Evolutionary conservation across 352 stramenopile genomes (phyloP).

Genomic region (Phytopythium kandeliae): DNA sequence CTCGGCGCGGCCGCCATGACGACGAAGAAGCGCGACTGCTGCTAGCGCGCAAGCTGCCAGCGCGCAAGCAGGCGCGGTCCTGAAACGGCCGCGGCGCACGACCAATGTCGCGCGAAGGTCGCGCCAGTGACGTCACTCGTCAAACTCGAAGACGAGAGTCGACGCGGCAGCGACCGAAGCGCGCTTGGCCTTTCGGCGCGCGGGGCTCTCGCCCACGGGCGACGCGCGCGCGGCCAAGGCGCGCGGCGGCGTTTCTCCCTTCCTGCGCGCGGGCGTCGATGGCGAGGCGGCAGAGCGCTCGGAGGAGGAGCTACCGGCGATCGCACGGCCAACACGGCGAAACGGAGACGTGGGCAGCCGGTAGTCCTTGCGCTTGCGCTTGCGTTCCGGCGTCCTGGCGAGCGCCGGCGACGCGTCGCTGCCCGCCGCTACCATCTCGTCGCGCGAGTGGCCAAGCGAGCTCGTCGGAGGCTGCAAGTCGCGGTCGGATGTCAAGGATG

Average conservation of each 20-base stretch:
- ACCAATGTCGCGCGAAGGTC: too few relatives aligned
- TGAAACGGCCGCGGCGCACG: too few relatives aligned
- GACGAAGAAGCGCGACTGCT: not conserved
- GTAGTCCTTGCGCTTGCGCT: conserved; percentile 3
- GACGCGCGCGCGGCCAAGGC: too few relatives aligned
- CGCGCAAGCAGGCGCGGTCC: too few relatives aligned
- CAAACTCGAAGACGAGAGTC: conserved; percentile 8
- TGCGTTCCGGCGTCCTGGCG: not conserved
- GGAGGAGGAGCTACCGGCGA: not conserved
- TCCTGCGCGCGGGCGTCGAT: not conserved
- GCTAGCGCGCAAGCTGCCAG: not conserved
- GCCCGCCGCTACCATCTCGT: too few relatives aligned
- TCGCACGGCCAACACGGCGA: not conserved
- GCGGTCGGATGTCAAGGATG: not conserved
- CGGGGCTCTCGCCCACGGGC: conserved; percentile 1
- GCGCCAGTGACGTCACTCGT: too few relatives aligned
- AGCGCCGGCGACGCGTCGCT: not conserved
- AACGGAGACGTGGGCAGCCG: conserved; percentile 6
- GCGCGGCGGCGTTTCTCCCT: too few relatives aligned
- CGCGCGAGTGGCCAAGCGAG: not conserved
- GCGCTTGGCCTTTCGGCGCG: conserved; percentile 4
- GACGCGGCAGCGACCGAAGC: not conserved
- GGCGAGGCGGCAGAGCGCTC: too few relatives aligned
- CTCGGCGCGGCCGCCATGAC: not conserved
- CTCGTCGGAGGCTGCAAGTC: not conserved